Evolutionary conservation across 2,329 filamentous ascomycete genomes (phyloP).

Genomic region (Plenodomus lindquistii): DNA sequence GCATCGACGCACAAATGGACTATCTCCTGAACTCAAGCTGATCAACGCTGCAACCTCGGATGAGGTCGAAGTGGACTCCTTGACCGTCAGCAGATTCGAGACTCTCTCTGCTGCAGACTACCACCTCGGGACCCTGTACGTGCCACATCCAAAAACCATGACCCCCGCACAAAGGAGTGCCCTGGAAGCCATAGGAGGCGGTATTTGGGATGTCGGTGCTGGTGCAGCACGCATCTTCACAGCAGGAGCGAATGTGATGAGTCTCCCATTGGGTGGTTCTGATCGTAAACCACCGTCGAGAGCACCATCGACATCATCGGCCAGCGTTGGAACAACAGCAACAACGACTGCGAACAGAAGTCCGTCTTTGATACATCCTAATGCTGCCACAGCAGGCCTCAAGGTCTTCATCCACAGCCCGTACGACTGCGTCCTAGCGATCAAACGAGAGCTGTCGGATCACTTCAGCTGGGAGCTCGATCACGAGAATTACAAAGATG

Average conservation of each 20-base stretch:
- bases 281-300: conserved; percentile 36
- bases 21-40: conserved; percentile 85
- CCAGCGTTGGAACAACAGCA: conserved; percentile 36
- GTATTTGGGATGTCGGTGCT: conserved; percentile 88
- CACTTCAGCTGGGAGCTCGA: conserved; percentile 85
- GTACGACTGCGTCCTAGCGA: conserved; percentile 92
- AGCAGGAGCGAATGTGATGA: conserved; percentile 75
- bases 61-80: conserved; percentile 82
- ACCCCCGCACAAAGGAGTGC: conserved; percentile 70
- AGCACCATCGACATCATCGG: conserved; percentile 37
- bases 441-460: conserved; percentile 83
- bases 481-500: conserved; percentile 77
- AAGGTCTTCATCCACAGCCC: conserved; percentile 96
- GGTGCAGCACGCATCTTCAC: conserved; percentile 87
- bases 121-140: conserved; percentile 81
- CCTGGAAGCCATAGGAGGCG: conserved; percentile 73
- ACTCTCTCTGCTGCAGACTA: conserved; percentile 87
- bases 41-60: conserved; percentile 84
- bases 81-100: conserved; percentile 86
- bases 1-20: conserved; percentile 73
- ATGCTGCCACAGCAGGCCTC: conserved; percentile 60
- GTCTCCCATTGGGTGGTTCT: conserved; percentile 44
- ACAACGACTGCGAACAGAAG: conserved; percentile 25
- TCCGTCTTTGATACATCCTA: conserved; percentile 48
- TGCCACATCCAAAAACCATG: conserved; percentile 67